Conservation (phyloP, 2,329 filamentous ascomycete genomes). For the Fusarium odoratissimum region DNA sequence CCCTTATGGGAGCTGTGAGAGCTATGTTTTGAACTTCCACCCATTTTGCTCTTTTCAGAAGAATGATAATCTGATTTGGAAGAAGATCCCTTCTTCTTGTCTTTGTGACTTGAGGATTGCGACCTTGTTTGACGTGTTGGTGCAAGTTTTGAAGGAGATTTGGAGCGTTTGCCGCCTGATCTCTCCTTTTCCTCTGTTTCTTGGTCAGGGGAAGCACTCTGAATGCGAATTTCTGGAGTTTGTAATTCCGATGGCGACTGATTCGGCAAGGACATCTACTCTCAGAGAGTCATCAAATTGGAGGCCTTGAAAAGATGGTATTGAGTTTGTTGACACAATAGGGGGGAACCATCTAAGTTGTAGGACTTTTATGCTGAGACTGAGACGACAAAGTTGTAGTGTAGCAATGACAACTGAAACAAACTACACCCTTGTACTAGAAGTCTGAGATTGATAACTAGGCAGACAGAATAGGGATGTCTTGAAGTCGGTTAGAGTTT, state of each 20-base stretch:
- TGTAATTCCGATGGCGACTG: conserved; percentile 30
- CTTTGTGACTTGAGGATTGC: conserved; percentile 20
- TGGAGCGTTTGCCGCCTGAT: background rate
- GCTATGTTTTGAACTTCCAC: conserved; percentile 38
- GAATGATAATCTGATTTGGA: conserved; percentile 11
- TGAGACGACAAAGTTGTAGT: background rate
- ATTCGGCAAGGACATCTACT: conserved; percentile 44
- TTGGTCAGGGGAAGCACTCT: conserved; percentile 44
- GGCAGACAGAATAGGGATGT: conserved; percentile 11
- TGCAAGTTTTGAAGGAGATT: conserved; percentile 21
- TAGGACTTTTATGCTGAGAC: conserved; percentile 5
- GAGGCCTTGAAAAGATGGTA: background rate
- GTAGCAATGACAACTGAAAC: background rate
- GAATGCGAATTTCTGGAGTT: conserved; percentile 45
- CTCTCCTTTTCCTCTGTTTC: conserved; percentile 4
- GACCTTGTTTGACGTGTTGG: conserved; percentile 34
- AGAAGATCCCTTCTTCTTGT: conserved; percentile 32
- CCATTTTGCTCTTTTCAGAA: conserved; percentile 35
- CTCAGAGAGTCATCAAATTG: conserved; percentile 24
- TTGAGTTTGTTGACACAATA: background rate
- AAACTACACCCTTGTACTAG: background rate
- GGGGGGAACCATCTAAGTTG: conserved; percentile 6
- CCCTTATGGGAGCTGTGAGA: conserved; percentile 45
- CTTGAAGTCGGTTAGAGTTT: conserved; percentile 8
- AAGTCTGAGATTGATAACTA: conserved; percentile 1